Evolutionary conservation across 148 eudicot species (phyloP).

Genomic region (Persicaria maculosa): DNA sequence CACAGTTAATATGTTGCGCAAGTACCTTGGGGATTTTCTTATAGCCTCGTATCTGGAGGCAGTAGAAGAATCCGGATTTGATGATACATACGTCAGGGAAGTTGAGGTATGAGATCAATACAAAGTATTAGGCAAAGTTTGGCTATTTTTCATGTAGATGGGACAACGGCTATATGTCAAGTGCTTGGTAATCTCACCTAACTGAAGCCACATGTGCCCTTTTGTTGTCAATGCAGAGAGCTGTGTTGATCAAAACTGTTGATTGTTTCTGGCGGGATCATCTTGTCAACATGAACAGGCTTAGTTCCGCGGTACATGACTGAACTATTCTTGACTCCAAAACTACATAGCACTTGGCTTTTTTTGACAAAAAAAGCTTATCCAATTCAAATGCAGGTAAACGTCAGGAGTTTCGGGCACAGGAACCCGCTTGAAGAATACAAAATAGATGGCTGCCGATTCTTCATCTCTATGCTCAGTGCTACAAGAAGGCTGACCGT

Average conservation of each 20-base stretch:
- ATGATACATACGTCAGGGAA: conserved; percentile 65
- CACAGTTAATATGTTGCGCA: conserved; percentile 59
- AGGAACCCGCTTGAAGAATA: conserved; percentile 96
- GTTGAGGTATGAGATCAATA: conserved; percentile 56
- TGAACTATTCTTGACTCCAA: neutral
- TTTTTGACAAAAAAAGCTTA: conserved; percentile 17
- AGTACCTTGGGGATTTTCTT: conserved; percentile 84
- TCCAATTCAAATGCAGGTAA: conserved; percentile 49
- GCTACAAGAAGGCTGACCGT: conserved; percentile 82
- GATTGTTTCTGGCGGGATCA: conserved; percentile 99
- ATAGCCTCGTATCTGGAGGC: conserved; percentile 79
- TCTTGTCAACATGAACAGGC: conserved; percentile 94
- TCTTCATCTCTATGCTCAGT: conserved; percentile 96
- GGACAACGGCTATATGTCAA: neutral
- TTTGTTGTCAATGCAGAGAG: conserved; percentile 48
- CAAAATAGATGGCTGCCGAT: conserved; percentile 95
- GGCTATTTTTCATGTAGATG: neutral
- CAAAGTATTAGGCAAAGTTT: neutral
- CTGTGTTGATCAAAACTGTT: conserved; percentile 71
- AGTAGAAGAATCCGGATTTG: conserved; percentile 73
- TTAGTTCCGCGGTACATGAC: conserved; percentile 72
- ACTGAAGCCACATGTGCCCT: neutral
- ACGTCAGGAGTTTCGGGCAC: conserved; percentile 95
- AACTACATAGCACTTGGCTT: neutral
- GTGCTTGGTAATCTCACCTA: neutral